A percentile compares a stretch with the other conserved stretches of the same genome.
Conservation (phyloP, 768 basidiomycete genomes). For the Hygrocybe coccinea region DNA sequence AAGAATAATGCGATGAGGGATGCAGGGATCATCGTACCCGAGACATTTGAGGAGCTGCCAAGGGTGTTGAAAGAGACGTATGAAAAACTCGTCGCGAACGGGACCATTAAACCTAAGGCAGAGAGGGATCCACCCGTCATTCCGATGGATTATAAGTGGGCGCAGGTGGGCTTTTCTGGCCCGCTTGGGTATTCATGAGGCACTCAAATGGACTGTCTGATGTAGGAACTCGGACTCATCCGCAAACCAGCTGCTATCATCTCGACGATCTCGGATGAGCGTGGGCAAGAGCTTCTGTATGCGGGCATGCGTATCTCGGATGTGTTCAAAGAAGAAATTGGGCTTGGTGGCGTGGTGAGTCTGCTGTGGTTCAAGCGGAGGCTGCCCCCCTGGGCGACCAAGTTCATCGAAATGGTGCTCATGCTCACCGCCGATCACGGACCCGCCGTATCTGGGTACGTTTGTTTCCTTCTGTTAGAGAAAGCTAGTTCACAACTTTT, state of each 20-base stretch:
- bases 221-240: slow-evolving; percentile 85
- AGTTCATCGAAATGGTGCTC: slow-evolving; percentile 99
- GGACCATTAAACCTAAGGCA: slow-evolving; percentile 59
- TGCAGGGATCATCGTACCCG: slow-evolving; percentile 94
- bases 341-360: slow-evolving; percentile 92
- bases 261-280: slow-evolving; percentile 98
- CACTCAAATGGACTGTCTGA: no score
- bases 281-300: slow-evolving; percentile 96
- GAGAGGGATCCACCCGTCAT: slow-evolving; percentile 93
- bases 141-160: slow-evolving; percentile 99
- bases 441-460: slow-evolving; percentile 82
- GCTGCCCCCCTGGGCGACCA: slow-evolving; percentile 88
- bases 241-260: slow-evolving; percentile 98
- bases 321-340: slow-evolving; percentile 96
- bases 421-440: slow-evolving; percentile 99
- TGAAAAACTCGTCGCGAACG: slow-evolving; percentile 66
- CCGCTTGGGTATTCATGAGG: no score
- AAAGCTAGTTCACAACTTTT: slow-evolving; percentile 22
- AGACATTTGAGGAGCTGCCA: slow-evolving; percentile 96
- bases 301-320: slow-evolving; percentile 99
- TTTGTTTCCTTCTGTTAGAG: not conserved
- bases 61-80: slow-evolving; percentile 80
- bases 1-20: slow-evolving; percentile 95
- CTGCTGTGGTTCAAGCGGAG: slow-evolving; percentile 96
- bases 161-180: no score